A percentile compares a stretch with the other conserved stretches of the same genome.
Conservation (phyloP, 1,139 yeast genomes). For the Nakaseomyces nivariensis region DNA sequence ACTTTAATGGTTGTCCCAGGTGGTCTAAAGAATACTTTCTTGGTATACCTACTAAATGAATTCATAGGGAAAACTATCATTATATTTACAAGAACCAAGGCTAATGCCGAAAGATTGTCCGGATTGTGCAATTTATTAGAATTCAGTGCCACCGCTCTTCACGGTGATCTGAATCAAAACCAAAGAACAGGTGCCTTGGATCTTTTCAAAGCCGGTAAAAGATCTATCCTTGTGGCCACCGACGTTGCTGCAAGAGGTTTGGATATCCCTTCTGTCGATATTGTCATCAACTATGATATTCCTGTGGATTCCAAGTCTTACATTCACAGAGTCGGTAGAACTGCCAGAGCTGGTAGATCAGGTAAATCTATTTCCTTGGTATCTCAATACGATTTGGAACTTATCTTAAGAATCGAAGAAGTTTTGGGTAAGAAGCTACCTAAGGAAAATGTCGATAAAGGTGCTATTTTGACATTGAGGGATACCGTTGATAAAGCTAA, state of each 20-base stretch:
- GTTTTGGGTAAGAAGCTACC: conserved; percentile 74
- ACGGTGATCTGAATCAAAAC: conserved; percentile 87
- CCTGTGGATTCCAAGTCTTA: conserved; percentile 98
- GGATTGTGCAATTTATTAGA: conserved; percentile 72
- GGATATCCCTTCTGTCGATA: conserved; percentile 91
- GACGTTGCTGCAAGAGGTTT: conserved; percentile 98
- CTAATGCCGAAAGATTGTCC: conserved; percentile 88
- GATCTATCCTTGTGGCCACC: conserved; percentile 82
- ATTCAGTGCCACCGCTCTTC: conserved; percentile 84
- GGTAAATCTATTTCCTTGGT: conserved; percentile 89
- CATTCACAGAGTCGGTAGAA: conserved; percentile 94
- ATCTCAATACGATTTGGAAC: conserved; percentile 88
- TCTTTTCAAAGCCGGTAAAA: conserved; percentile 78
- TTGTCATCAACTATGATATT: conserved; percentile 86
- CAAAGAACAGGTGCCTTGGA: conserved; percentile 89
- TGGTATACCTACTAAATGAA: conserved; percentile 76
- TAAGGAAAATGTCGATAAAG: conserved; percentile 73
- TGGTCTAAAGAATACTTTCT: conserved; percentile 81
- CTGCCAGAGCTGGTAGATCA: conserved; percentile 95
- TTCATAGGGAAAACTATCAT: conserved; percentile 78
- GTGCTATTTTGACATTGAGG: conserved; percentile 67
- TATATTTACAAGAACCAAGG: conserved; percentile 89
- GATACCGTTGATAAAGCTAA: conserved; percentile 87
- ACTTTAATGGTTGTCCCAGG: conserved; percentile 86
- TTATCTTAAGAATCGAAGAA: conserved; percentile 79